Conservation (phyloP, 345 rosid species). For the Lumnitzera racemosa region DNA sequence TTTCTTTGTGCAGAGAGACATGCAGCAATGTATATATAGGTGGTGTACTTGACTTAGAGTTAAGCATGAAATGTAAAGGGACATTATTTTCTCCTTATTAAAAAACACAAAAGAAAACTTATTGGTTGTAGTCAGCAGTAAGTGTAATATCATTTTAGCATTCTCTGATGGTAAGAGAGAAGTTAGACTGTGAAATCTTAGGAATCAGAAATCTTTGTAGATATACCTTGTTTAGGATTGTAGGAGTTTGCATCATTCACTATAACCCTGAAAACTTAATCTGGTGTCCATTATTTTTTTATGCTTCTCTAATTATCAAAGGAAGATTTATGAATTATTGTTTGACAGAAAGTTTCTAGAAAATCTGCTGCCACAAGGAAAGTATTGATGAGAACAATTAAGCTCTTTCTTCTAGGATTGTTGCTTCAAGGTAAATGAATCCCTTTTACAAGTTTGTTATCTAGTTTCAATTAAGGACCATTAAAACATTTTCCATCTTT, state of each 20-base stretch:
- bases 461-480: no score
- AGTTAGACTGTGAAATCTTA: background rate
- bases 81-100: no score
- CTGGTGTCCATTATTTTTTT: background rate
- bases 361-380: conserved; percentile 37
- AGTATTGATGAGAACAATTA: conserved; percentile 31
- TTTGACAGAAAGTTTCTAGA: conserved; percentile 37
- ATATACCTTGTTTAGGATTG: no score
- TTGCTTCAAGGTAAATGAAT: conserved; percentile 42
- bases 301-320: background rate
- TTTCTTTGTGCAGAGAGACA: background rate
- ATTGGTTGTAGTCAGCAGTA: no score
- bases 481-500: no score
- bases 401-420: conserved; percentile 42
- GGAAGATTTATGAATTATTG: background rate
- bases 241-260: no score
- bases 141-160: no score
- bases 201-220: background rate
- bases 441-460: background rate
- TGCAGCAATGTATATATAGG: no score
- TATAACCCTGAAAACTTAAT: background rate
- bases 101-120: no score
- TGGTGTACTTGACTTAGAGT: background rate
- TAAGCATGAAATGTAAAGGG: no score
- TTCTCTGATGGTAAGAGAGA: no score